A percentile compares a stretch with the other conserved stretches of the same genome.
Conservation (phyloP, 352 stramenopile genomes). For the Globisporangium mamillatum region DNA sequence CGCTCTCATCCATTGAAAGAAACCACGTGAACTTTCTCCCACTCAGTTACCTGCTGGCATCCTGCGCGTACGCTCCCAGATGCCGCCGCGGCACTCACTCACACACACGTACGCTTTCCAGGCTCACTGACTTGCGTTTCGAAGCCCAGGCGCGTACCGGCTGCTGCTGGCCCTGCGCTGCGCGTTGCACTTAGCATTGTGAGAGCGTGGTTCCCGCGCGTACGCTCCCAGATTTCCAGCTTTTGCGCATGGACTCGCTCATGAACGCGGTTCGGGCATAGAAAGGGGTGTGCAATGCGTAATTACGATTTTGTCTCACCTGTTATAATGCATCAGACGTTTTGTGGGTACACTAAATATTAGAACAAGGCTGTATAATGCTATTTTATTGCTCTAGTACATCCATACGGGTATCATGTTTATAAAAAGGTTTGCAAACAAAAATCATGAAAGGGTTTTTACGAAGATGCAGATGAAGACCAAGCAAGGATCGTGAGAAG, state of each 20-base stretch:
- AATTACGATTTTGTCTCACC: conserved; percentile 1
- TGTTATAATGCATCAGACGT: background rate
- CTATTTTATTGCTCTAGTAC: background rate
- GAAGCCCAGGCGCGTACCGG: background rate
- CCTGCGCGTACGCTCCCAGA: conserved; percentile 3
- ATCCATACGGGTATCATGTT: background rate
- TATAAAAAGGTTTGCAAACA: background rate
- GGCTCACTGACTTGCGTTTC: conserved; percentile 1
- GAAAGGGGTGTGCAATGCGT: background rate
- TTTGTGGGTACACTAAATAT: background rate
- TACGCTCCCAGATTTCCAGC: conserved; percentile 15
- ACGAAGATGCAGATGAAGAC: conserved; percentile 4
- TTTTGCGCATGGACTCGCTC: background rate
- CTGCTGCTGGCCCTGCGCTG: conserved; percentile 8
- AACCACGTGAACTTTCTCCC: conserved; percentile 2
- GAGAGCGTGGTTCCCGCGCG: conserved; percentile 2
- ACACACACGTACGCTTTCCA: background rate
- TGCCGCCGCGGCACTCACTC: background rate
- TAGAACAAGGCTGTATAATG: background rate
- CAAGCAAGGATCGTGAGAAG: conserved; percentile 11
- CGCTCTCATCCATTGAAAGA: background rate
- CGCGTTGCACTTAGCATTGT: conserved; percentile 1
- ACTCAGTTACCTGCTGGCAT: background rate
- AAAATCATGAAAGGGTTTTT: conserved; percentile 17
- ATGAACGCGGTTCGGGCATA: background rate